Evolutionary conservation across 1,284 basidiomycete species (phyloP), one percentile per base, ranked within the genome.

Genomic region (Kwoniella shivajii): DNA sequence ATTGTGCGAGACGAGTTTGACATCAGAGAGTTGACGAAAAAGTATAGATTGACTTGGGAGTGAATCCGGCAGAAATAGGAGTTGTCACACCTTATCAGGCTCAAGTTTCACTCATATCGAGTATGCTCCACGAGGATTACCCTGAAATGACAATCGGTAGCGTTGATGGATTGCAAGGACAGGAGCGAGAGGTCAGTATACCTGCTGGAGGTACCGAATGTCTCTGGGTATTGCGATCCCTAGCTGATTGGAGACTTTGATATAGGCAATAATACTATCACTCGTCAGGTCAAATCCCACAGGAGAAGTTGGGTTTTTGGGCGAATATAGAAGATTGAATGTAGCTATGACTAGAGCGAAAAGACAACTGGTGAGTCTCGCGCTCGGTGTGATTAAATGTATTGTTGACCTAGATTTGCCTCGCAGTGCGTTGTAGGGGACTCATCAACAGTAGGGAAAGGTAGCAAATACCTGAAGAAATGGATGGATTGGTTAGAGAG

Each of bases 81-180:
- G 83, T 99, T 49, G 88, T 99, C 57, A 90, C 92, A 4, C 94
- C 96, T 83, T 96, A 96, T 75, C 92, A 95, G 80, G 90, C 92
- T 0, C 93, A 96, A 77, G 92, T 93, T 0, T 84, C 88, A 0
- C 81, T 92, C 10, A 80, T 95, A 50, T 84, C 88, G 0, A 85
- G 86, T 2, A 76, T 89, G 39, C 78, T 96, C 6, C 85, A 88
- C 16, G 84, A 87, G 0, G 84, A 88, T 60, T 89, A 87, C 6
- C 82, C 84, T 0, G 83, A 84, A 16, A 82, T 95, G 4, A 92
- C 94, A 63, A 90, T 94, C 47, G 92, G 92, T 1, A 91, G 88
- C 0, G 90, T 95, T 1, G 92, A 96, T 69, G 92, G 91, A 0
- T 89, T 95, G 85, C 93, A 96, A 79, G 92, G 93, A 0, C 84